Percentiles rank a stretch among this genome's conserved stretches.
Conservation (phyloP, 2,329 filamentous ascomycete genomes). For the Tolypocladium tundrense region DNA sequence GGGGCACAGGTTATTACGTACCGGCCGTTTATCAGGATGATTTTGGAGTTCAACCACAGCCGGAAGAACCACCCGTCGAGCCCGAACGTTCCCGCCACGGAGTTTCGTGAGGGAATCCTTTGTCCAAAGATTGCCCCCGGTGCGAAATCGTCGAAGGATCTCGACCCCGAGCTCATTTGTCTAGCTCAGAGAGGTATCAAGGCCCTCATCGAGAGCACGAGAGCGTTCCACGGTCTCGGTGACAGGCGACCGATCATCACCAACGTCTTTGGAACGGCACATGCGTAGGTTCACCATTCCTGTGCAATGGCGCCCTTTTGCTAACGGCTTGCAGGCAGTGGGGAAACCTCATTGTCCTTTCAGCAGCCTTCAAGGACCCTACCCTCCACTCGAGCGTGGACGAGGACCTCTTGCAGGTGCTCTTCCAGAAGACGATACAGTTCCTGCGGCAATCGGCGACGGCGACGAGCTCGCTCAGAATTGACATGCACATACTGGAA, state of each 20-base stretch:
- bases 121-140: slow-evolving; percentile 26
- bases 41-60: slow-evolving; percentile 38
- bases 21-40: slow-evolving; percentile 57
- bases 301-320: background rate
- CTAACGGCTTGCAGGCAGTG: slow-evolving; percentile 61
- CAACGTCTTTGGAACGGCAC: slow-evolving; percentile 92
- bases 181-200: slow-evolving; percentile 55
- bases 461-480: slow-evolving; percentile 63
- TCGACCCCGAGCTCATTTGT: slow-evolving; percentile 36
- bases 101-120: slow-evolving; percentile 25
- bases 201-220: slow-evolving; percentile 75
- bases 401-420: slow-evolving; percentile 39
- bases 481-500: slow-evolving; percentile 65
- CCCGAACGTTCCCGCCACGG: slow-evolving; percentile 21
- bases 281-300: slow-evolving; percentile 62
- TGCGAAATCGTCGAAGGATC: slow-evolving; percentile 24
- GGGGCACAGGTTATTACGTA: slow-evolving; percentile 85
- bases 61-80: slow-evolving; percentile 22
- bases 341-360: slow-evolving; percentile 86
- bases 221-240: slow-evolving; percentile 61
- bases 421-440: slow-evolving; percentile 64
- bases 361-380: slow-evolving; percentile 64
- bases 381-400: slow-evolving; percentile 49
- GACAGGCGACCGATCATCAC: slow-evolving; percentile 70
- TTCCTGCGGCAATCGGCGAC: slow-evolving; percentile 63